Percentiles rank a stretch among this genome's conserved stretches.
These are phyloP conservation scores for Monosporozyma solicola DNA, from an alignment of 805 yeast species.

Conservation along the genomic window DNA sequence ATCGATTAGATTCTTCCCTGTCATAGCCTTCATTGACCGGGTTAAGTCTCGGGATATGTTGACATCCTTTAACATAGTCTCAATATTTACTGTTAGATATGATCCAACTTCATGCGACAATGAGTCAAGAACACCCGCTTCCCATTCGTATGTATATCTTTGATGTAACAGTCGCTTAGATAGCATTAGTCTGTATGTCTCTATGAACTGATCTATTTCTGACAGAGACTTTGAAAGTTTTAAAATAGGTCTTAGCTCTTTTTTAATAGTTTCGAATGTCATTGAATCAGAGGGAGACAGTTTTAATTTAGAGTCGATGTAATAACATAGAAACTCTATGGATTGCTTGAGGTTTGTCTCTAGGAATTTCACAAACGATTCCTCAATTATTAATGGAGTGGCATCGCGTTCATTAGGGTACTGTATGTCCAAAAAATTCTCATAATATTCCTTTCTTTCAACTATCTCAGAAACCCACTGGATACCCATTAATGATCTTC, in stretches of 20 bases:
- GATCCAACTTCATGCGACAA: conserved; percentile 72
- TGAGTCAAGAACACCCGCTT: conserved; percentile 55
- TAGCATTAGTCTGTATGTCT: conserved; percentile 73
- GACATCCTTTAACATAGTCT: conserved; percentile 82
- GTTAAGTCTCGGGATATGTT: conserved; percentile 41
- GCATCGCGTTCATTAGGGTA: conserved; percentile 20
- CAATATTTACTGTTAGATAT: conserved; percentile 67
- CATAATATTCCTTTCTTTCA: conserved; percentile 42
- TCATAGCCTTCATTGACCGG: conserved; percentile 2
- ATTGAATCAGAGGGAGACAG: conserved; percentile 27
- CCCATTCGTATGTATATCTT: conserved; percentile 48
- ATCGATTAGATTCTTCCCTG: conserved; percentile 1
- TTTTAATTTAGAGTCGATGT: conserved; percentile 47
- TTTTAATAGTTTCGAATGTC: conserved; percentile 17
- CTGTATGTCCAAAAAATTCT: conserved; percentile 26
- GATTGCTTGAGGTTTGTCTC: conserved; percentile 35
- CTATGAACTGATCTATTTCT: conserved; percentile 83
- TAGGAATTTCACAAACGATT: conserved; percentile 53
- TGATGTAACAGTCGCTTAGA: conserved; percentile 65
- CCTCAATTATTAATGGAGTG: conserved; percentile 26
- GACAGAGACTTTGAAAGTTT: conserved; percentile 56
- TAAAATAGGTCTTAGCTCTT: conserved; percentile 45
- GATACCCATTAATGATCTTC: conserved; percentile 42
- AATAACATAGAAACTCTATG: conserved; percentile 49
- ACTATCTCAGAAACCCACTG: conserved; percentile 60